Evolutionary conservation across 2,329 filamentous ascomycete genomes (phyloP).

Genomic region (Sporothrix pallida): DNA sequence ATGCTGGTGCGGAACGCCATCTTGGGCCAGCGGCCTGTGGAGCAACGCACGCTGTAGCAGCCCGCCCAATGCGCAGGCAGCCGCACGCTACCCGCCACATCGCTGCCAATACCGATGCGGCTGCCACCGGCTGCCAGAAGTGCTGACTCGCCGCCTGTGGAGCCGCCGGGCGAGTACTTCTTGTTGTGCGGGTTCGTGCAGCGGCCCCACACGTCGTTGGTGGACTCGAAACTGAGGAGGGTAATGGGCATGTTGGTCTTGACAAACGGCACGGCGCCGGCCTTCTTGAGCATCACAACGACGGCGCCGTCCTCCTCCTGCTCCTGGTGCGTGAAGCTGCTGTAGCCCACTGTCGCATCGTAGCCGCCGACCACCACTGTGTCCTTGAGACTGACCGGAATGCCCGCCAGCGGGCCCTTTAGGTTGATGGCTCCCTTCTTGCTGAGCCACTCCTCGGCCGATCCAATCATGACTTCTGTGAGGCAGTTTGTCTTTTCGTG

Average conservation of each 20-base stretch:
- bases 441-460: constrained; percentile 74
- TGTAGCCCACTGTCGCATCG: constrained; percentile 82
- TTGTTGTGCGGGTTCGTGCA: constrained; percentile 81
- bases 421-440: constrained; percentile 61
- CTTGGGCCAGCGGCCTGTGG: constrained; percentile 89
- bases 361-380: constrained; percentile 81
- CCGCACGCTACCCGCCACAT: constrained; percentile 88
- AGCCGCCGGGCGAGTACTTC: constrained; percentile 87
- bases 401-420: constrained; percentile 81
- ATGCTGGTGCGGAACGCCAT: constrained; percentile 83
- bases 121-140: constrained; percentile 77
- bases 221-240: constrained; percentile 83
- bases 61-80: constrained; percentile 88
- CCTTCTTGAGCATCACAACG: constrained; percentile 80
- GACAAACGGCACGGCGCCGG: constrained; percentile 86
- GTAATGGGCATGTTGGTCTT: constrained; percentile 92
- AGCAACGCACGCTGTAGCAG: constrained; percentile 85
- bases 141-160: constrained; percentile 83
- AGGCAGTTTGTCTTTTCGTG: constrained; percentile 88
- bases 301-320: constrained; percentile 69
- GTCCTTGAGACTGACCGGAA: constrained; percentile 86
- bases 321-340: constrained; percentile 71
- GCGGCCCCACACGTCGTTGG: constrained; percentile 79
- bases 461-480: constrained; percentile 82
- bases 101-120: constrained; percentile 86